Conservation (phyloP, 192 early-diverging fungal species). For the Phycomyces blakesleeanus region DNA sequence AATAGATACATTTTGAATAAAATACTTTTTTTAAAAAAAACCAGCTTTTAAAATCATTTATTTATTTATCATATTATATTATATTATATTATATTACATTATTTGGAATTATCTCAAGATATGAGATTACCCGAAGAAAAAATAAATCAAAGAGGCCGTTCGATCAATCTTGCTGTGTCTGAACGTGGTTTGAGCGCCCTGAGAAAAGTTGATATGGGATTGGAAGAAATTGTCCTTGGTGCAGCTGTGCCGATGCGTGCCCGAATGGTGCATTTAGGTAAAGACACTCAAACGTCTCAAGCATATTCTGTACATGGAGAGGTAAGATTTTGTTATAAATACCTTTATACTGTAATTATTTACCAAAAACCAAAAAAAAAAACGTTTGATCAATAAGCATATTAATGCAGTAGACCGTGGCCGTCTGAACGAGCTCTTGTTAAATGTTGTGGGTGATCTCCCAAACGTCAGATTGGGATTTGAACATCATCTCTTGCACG, state of each 20-base stretch:
- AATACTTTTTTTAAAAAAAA: too few relatives aligned
- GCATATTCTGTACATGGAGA: conserved; percentile 85
- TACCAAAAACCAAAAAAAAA: not conserved
- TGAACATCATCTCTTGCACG: conserved; percentile 59
- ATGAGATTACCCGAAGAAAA: conserved; percentile 59
- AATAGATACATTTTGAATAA: too few relatives aligned
- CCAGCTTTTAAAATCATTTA: not conserved
- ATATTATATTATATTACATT: not conserved
- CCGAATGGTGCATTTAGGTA: conserved; percentile 81
- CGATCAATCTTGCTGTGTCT: conserved; percentile 94
- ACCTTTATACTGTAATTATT: too few relatives aligned
- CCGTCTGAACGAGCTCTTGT: conserved; percentile 73
- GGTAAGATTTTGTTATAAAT: conserved; percentile 47
- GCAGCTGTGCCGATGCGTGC: conserved; percentile 87
- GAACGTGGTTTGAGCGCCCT: conserved; percentile 82
- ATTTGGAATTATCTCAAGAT: too few relatives aligned
- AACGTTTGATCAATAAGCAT: conserved; percentile 58
- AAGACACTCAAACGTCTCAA: conserved; percentile 65
- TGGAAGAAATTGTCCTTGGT: conserved; percentile 63
- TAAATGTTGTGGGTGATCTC: conserved; percentile 67
- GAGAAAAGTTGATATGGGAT: conserved; percentile 58
- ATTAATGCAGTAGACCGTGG: conserved; percentile 94
- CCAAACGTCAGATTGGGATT: conserved; percentile 75
- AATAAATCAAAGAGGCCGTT: conserved; percentile 56
- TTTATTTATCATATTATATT: not conserved